phyloP scores from a whole-genome alignment of 345 rosid genomes.

The Excoecaria agallocha region DNA sequence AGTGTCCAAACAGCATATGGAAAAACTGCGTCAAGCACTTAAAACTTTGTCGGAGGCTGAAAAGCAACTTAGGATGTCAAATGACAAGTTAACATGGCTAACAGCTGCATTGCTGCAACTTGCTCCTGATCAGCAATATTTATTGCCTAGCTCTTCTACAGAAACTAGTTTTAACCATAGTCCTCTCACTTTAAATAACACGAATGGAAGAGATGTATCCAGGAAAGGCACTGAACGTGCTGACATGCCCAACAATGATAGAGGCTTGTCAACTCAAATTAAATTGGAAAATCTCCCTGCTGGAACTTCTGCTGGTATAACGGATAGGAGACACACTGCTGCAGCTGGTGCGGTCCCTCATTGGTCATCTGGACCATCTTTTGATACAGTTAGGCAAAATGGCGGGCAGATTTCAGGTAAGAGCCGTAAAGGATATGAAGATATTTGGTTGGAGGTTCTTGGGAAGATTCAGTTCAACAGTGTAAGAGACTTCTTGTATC shows the following conservation, averaged over 20 bases:
- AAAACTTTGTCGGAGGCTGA: slow-evolving; percentile 95
- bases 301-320: slow-evolving; percentile 31
- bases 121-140: slow-evolving; percentile 93
- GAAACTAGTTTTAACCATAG: slow-evolving; percentile 64
- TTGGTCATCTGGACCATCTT: slow-evolving; percentile 25
- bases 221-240: slow-evolving; percentile 38
- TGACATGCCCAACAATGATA: slow-evolving; percentile 27
- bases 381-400: slow-evolving; percentile 19
- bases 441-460: slow-evolving; percentile 83
- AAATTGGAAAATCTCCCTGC: slow-evolving; percentile 36
- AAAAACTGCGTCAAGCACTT: slow-evolving; percentile 84
- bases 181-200: slow-evolving; percentile 33
- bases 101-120: slow-evolving; percentile 97
- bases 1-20: slow-evolving; percentile 96
- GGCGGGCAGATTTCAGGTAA: slow-evolving; percentile 35
- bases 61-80: slow-evolving; percentile 87
- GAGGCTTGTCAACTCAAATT: slow-evolving; percentile 36
- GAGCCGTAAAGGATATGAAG: slow-evolving; percentile 51
- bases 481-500: slow-evolving; percentile 63
- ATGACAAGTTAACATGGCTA: slow-evolving; percentile 91
- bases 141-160: slow-evolving; percentile 61
- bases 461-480: slow-evolving; percentile 49
- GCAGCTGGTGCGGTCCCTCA: slow-evolving; percentile 38
- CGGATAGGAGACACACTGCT: slow-evolving; percentile 42
- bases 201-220: slow-evolving; percentile 38